These are phyloP conservation scores for Russula earlei DNA, from an alignment of 768 basidiomycete genomes.

Conservation along the genomic window DNA sequence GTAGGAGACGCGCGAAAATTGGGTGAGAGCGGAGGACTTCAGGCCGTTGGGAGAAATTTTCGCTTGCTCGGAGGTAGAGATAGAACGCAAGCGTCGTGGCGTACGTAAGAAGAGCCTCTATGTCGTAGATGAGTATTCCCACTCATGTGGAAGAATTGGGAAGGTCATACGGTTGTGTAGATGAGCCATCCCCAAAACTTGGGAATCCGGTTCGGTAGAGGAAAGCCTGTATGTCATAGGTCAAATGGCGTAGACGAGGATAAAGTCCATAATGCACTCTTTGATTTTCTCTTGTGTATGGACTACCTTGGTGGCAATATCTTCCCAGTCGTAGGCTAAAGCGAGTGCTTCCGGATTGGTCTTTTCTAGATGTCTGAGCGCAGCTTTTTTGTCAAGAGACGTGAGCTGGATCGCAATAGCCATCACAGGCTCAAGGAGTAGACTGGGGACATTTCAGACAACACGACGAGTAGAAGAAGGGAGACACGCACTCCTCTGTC, in stretches of 20 bases:
- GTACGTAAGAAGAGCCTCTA: slow-evolving; percentile 88
- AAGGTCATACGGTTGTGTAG: slow-evolving; percentile 75
- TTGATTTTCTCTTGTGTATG: slow-evolving; percentile 42
- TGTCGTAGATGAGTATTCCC: neutral
- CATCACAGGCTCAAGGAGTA: slow-evolving; percentile 29
- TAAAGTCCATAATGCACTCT: slow-evolving; percentile 31
- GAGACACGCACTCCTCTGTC: slow-evolving; percentile 16
- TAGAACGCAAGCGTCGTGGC: slow-evolving; percentile 88
- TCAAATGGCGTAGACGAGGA: neutral
- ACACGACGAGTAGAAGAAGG: neutral
- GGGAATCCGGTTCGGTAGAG: slow-evolving; percentile 38
- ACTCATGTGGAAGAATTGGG: neutral
- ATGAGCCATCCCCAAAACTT: slow-evolving; percentile 63
- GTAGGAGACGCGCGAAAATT: slow-evolving; percentile 65
- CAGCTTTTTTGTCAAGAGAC: slow-evolving; percentile 47
- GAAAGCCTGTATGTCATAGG: slow-evolving; percentile 35
- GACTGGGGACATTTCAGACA: slow-evolving; percentile 24
- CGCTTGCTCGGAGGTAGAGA: slow-evolving; percentile 68
- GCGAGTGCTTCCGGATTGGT: slow-evolving; percentile 72
- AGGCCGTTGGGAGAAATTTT: slow-evolving; percentile 52
- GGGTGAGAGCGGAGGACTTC: slow-evolving; percentile 59
- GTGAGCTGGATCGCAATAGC: slow-evolving; percentile 30
- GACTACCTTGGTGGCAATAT: slow-evolving; percentile 46
- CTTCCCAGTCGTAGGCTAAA: slow-evolving; percentile 77
- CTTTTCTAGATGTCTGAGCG: slow-evolving; percentile 63